These are phyloP conservation scores for Penicillium sp. DNA, from an alignment of 2,329 filamentous ascomycete species.

Conservation along the genomic window DNA sequence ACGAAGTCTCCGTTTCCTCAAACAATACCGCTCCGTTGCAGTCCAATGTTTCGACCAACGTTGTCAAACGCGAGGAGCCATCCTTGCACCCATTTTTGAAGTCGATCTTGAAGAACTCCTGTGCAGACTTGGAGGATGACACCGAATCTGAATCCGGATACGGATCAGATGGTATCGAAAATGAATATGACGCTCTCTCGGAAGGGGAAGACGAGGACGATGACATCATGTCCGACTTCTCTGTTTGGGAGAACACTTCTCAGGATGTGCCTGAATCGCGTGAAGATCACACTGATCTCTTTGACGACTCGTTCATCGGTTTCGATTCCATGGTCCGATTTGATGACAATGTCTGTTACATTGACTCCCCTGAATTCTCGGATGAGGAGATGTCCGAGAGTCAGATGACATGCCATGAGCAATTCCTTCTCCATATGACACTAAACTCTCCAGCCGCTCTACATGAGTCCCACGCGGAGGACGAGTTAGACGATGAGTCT, in stretches of 20 bases:
- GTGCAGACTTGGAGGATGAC: constrained; percentile 25
- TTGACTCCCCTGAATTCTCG: constrained; percentile 28
- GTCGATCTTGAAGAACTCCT: constrained; percentile 36
- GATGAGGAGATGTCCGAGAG: constrained; percentile 24
- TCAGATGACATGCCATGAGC: constrained; percentile 42
- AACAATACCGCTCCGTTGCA: constrained; percentile 24
- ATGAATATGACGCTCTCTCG: constrained; percentile 27
- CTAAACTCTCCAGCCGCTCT: constrained; percentile 29
- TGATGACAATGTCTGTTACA: constrained; percentile 34
- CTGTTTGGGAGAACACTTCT: constrained; percentile 31
- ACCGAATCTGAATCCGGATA: constrained; percentile 40
- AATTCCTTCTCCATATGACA: constrained; percentile 27
- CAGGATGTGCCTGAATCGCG: constrained; percentile 28
- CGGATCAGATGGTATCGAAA: constrained; percentile 35
- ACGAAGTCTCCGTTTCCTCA: constrained; percentile 37
- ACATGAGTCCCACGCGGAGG: constrained; percentile 19
- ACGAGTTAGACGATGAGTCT: constrained; percentile 14
- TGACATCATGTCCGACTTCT: constrained; percentile 31
- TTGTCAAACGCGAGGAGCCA: constrained; percentile 19
- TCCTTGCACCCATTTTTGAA: constrained; percentile 29
- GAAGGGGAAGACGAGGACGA: constrained; percentile 31
- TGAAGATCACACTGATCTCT: constrained; percentile 31
- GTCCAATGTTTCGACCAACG: constrained; percentile 20
- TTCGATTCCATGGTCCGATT: constrained; percentile 39
- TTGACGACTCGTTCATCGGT: constrained; percentile 38